Evolutionary conservation across 495 filamentous ascomycete species (phyloP).

Genomic region (Jackrogersella multiformis): DNA sequence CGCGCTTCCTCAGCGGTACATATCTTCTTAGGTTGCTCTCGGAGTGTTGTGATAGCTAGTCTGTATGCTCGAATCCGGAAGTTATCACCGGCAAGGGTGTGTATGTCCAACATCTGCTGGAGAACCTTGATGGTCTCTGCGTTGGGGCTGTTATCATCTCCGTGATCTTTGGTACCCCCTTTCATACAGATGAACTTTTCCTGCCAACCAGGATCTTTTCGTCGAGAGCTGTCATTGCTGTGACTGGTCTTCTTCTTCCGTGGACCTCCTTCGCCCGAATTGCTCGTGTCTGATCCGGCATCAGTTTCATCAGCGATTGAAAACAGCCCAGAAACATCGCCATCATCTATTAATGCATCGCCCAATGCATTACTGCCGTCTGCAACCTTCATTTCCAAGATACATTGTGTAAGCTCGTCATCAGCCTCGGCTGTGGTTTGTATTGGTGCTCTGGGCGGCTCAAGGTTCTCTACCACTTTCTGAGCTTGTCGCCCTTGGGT

Average conservation of each 20-base stretch:
- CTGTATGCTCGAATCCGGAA: conserved; percentile 86
- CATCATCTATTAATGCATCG: not conserved
- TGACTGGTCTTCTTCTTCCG: conserved; percentile 31
- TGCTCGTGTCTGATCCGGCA: conserved; percentile 8
- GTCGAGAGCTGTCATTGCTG: not conserved
- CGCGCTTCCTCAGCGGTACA: conserved; percentile 73
- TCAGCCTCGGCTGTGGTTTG: not conserved
- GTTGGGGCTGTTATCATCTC: conserved; percentile 65
- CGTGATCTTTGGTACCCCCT: conserved; percentile 50
- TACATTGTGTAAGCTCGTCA: conserved; percentile 36
- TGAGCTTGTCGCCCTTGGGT: conserved; percentile 18
- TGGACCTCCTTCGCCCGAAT: conserved; percentile 14
- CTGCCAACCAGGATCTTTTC: conserved; percentile 28
- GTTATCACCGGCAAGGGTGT: conserved; percentile 75
- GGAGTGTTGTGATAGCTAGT: conserved; percentile 77
- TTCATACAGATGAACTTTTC: conserved; percentile 57
- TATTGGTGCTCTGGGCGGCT: not conserved
- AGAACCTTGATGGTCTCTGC: conserved; percentile 78
- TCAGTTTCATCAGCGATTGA: conserved; percentile 12
- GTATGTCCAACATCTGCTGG: conserved; percentile 84
- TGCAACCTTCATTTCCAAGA: conserved; percentile 22
- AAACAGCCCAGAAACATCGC: not conserved
- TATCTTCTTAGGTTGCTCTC: conserved; percentile 72
- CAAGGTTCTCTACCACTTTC: not conserved
- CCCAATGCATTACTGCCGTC: not conserved